phyloP scores from a whole-genome alignment of 495 filamentous ascomycete species.

The Hyaloscypha finlandica region DNA sequence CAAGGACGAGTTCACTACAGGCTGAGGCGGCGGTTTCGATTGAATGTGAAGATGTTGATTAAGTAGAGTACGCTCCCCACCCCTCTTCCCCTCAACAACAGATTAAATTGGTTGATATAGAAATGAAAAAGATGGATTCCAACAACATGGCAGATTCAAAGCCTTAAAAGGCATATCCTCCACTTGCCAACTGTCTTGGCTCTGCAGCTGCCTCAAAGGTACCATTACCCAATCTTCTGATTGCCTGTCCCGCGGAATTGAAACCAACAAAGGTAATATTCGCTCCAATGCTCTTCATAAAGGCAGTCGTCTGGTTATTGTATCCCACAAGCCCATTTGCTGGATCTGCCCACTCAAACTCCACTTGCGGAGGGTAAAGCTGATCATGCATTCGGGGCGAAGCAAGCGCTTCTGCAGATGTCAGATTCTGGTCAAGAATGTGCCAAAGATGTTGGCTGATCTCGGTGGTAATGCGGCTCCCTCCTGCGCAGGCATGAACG shows the following conservation, averaged over 20 bases:
- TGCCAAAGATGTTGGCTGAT: slow-evolving; percentile 78
- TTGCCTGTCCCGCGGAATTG: slow-evolving; percentile 68
- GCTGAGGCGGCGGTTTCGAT: no score
- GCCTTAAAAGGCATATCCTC: slow-evolving; percentile 51
- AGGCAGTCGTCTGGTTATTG: slow-evolving; percentile 66
- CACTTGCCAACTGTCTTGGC: slow-evolving; percentile 72
- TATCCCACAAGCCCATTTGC: slow-evolving; percentile 40
- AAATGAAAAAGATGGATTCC: no score
- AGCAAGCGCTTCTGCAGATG: slow-evolving; percentile 61
- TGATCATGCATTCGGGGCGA: slow-evolving; percentile 81
- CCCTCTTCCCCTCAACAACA: no score
- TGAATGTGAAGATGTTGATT: no score
- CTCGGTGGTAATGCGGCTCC: slow-evolving; percentile 83
- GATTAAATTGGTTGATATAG: no score
- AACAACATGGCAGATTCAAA: no score
- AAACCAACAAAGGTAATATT: slow-evolving; percentile 73
- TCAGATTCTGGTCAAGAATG: slow-evolving; percentile 66
- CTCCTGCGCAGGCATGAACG: slow-evolving; percentile 79
- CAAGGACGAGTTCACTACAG: no score
- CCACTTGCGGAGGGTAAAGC: slow-evolving; percentile 67
- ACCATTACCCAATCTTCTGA: slow-evolving; percentile 70
- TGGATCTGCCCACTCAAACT: slow-evolving; percentile 62
- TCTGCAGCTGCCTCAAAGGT: slow-evolving; percentile 70
- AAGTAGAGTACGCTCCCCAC: no score
- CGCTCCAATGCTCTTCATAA: slow-evolving; percentile 64